Evolutionary conservation across 805 yeast species (phyloP), one percentile per base, ranked within the genome.

Genomic region (Candida orba): DNA sequence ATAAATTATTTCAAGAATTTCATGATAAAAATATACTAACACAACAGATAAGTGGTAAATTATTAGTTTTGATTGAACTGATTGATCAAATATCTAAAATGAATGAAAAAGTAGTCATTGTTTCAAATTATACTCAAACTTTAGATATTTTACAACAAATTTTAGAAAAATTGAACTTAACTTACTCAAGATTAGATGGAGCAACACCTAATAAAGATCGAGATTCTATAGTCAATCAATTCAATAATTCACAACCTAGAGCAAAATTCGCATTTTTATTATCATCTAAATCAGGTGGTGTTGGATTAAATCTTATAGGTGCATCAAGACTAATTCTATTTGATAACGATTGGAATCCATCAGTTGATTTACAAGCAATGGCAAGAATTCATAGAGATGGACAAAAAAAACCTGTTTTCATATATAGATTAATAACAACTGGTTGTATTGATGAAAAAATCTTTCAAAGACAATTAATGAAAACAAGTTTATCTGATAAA

Each of bases 321-420:
- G 99, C 95, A 0, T 86, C 95, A 3, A 66, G 98, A 24, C 65
- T 93, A 34, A 72, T 93, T 6, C 65, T 93, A 20, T 84, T 86
- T 57, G 99, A 93, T 59, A 87, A 93, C 50, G 98, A 93, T 57
- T 93, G 99, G 99, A 93, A 93, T 51, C 99, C 99, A 0, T 78
- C 96, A 0, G 73, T 82, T 12, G 99, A 93, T 57, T 61, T 84
- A 30, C 99, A 93, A 60, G 95, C 97, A 0, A 86, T 91, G 95
- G 95, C 97, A 1, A 68, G 99, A 49, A 81, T 93, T 7, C 96
- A 91, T 58, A 71, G 99, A 54, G 97, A 91, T 60, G 99, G 99
- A 0, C 99, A 93, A 59, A 75, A 64, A 39, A 73, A 65, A 38
- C 87, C 87, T 0, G 93, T 89, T 10, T 82, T 68, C 57, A 80